A percentile compares a stretch with the other conserved stretches of the same genome.
Evolutionary conservation across 1,284 basidiomycete genomes (phyloP).

Genomic region (Megacollybia platyphylla): DNA sequence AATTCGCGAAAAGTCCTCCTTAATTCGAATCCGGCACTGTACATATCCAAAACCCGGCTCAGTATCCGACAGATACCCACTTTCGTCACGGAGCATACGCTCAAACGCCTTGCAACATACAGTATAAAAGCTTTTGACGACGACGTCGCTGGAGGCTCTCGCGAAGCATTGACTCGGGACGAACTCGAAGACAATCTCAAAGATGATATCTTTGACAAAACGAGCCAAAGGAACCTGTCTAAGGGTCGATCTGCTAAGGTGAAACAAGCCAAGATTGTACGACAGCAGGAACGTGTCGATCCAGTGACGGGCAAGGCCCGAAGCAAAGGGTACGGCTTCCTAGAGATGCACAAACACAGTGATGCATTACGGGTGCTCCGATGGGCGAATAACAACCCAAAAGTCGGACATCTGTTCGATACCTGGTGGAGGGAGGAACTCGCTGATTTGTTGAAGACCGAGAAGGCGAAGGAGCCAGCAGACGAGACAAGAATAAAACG

Average conservation of each 20-base stretch:
- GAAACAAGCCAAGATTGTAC: constrained; percentile 87
- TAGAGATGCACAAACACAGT: constrained; percentile 81
- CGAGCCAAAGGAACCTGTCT: constrained; percentile 16
- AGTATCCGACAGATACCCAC: constrained; percentile 88
- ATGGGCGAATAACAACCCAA: constrained; percentile 87
- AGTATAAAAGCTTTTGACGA: constrained; percentile 70
- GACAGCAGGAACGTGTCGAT: constrained; percentile 80
- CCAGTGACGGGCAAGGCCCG: constrained; percentile 76
- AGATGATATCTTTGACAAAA: constrained; percentile 13
- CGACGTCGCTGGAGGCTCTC: constrained; percentile 60
- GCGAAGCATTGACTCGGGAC: constrained; percentile 57
- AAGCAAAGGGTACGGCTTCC: constrained; percentile 91
- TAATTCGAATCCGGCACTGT: constrained; percentile 86
- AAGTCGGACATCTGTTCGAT: constrained; percentile 51
- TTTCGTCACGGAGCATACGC: constrained; percentile 79
- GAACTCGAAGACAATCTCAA: constrained; percentile 38
- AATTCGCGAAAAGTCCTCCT: constrained; percentile 72
- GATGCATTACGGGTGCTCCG: constrained; percentile 87
- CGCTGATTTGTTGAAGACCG: constrained; percentile 51
- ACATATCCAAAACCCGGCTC: constrained; percentile 88
- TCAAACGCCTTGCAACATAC: constrained; percentile 82
- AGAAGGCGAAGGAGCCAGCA: constrained; percentile 31
- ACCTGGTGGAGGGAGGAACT: constrained; percentile 81
- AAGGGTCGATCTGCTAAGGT: constrained; percentile 42
- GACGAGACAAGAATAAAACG: constrained; percentile 44